Evolutionary conservation across 768 basidiomycete genomes (phyloP).

Genomic region (Termitomyces sp.): DNA sequence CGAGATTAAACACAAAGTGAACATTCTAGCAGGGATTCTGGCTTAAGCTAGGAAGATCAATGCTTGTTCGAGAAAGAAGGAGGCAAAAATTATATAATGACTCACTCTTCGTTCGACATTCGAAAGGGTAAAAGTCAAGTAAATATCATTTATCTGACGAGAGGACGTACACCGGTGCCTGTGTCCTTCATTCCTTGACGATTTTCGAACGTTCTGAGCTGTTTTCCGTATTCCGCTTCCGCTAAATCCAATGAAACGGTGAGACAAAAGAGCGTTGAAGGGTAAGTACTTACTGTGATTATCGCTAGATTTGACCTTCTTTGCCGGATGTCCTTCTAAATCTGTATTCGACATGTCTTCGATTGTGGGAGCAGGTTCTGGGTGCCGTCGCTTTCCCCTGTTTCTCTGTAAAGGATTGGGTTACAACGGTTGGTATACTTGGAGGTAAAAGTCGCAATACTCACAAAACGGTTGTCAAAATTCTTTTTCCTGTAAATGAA

Average conservation of each 20-base stretch:
- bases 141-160: slow-evolving; percentile 30
- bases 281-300: slow-evolving; percentile 24
- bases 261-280: not conserved
- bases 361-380: slow-evolving; percentile 22
- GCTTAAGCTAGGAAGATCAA: not conserved
- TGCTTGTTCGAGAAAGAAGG: not conserved
- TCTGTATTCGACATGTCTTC: not conserved
- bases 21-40: not conserved
- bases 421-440: not conserved
- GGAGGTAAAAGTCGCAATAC: not conserved
- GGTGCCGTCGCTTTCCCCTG: slow-evolving; percentile 49
- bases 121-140: not conserved
- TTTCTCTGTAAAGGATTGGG: slow-evolving; percentile 33
- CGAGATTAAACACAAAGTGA: not conserved
- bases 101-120: slow-evolving; percentile 2
- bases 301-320: slow-evolving; percentile 31
- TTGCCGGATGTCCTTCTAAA: slow-evolving; percentile 28
- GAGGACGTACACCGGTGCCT: slow-evolving; percentile 36
- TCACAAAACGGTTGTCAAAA: slow-evolving; percentile 44
- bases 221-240: slow-evolving; percentile 31
- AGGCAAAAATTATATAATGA: not conserved
- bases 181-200: slow-evolving; percentile 35
- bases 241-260: slow-evolving; percentile 8
- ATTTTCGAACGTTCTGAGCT: slow-evolving; percentile 30
- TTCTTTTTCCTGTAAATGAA: slow-evolving; percentile 42